A percentile compares a stretch with the other conserved stretches of the same genome.
phyloP scores from a whole-genome alignment of 1,284 basidiomycete genomes.

The Neonothopanus nambi region DNA sequence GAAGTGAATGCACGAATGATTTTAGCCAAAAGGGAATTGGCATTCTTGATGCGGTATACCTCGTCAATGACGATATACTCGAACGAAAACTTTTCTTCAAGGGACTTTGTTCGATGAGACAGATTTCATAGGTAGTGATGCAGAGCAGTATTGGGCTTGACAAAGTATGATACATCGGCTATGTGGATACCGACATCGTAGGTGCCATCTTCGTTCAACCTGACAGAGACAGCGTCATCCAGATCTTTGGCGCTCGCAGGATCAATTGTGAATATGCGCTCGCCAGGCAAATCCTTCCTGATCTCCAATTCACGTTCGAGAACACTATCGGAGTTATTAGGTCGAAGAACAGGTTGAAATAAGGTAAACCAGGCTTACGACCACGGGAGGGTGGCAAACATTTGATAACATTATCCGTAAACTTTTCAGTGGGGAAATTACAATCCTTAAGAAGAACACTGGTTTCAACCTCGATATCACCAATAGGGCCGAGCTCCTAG shows the following conservation, averaged over 20 bases:
- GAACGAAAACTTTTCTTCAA: slow-evolving; percentile 95
- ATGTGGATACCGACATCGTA: no score
- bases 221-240: no score
- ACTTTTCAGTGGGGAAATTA: slow-evolving; percentile 96
- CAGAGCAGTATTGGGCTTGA: no score
- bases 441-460: slow-evolving; percentile 71
- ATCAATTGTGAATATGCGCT: no score
- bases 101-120: slow-evolving; percentile 89
- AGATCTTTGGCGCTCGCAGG: no score
- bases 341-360: slow-evolving; percentile 62
- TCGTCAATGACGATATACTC: slow-evolving; percentile 99
- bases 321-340: no score
- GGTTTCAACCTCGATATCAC: slow-evolving; percentile 96
- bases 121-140: slow-evolving; percentile 98
- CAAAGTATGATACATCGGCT: no score
- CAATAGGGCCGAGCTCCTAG: slow-evolving; percentile 94
- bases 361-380: slow-evolving; percentile 52
- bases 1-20: slow-evolving; percentile 93
- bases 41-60: slow-evolving; percentile 99
- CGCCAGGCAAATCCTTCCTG: no score
- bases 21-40: slow-evolving; percentile 94
- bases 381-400: slow-evolving; percentile 96
- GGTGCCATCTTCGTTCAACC: no score
- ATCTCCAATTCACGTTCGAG: no score
- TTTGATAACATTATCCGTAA: slow-evolving; percentile 91